Conservation (phyloP, 345 rosid genomes). For the Abelmoschus esculentus region DNA sequence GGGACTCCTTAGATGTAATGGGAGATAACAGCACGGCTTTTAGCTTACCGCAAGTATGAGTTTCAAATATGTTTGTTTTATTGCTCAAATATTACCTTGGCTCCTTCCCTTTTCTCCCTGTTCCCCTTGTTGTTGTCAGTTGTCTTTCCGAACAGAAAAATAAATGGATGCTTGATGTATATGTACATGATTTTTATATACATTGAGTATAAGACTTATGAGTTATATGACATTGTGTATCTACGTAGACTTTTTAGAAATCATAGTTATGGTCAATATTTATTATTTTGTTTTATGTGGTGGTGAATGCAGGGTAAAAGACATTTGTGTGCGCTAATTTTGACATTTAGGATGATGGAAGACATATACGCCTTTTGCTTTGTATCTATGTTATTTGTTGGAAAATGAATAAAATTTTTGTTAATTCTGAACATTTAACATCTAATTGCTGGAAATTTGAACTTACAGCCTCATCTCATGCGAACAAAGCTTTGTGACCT, state of each 20-base stretch:
- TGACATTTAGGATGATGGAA: constrained; percentile 3
- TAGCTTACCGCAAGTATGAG: constrained; percentile 90
- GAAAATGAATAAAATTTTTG: background rate
- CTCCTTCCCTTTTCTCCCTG: background rate
- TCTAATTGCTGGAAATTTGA: constrained; percentile 24
- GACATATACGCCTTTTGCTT: constrained; percentile 2
- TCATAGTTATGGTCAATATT: background rate
- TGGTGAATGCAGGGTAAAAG: background rate
- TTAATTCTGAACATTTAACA: too few species aligned
- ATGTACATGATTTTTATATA: background rate
- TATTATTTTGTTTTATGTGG: background rate
- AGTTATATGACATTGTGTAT: background rate
- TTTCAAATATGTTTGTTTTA: constrained; percentile 10
- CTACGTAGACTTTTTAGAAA: background rate
- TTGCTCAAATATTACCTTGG: background rate
- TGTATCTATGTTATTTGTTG: background rate
- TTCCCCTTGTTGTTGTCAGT: background rate
- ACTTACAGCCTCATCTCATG: constrained; percentile 75
- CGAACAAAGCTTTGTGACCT: constrained; percentile 96
- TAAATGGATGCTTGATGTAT: background rate
- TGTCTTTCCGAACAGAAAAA: background rate
- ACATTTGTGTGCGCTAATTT: background rate
- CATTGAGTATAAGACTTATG: background rate
- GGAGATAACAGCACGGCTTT: constrained; percentile 98
- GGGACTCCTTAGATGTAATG: constrained; percentile 89